phyloP scores from a whole-genome alignment of 495 filamentous ascomycete species.

The Podospora appendiculata region DNA sequence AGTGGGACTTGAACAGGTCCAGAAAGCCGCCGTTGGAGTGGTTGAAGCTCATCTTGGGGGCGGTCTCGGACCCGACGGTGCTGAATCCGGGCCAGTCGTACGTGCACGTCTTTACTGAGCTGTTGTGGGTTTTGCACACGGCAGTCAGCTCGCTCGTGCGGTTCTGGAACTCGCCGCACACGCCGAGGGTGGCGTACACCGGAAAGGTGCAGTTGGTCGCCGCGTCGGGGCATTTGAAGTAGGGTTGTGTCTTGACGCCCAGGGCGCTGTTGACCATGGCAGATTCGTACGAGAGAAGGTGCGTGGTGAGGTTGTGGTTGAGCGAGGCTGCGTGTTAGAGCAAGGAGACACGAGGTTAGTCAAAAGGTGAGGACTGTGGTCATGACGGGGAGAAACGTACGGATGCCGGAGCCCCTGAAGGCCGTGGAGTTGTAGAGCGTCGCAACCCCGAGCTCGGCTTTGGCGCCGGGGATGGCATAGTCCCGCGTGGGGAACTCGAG shows the following conservation, averaged over 20 bases:
- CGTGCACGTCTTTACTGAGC: background rate
- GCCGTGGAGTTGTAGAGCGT: background rate
- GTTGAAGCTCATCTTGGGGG: no score
- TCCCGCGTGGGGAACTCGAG: constrained; percentile 1
- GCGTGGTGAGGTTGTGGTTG: background rate
- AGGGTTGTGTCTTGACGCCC: background rate
- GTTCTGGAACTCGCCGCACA: constrained; percentile 3
- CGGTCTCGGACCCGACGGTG: no score
- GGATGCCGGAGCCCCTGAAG: background rate
- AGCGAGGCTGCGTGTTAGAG: no score
- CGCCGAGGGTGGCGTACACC: constrained; percentile 5
- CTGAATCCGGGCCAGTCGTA: background rate
- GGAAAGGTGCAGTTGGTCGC: constrained; percentile 7
- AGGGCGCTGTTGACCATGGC: constrained; percentile 1
- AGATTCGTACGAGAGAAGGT: background rate
- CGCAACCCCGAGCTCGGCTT: constrained; percentile 4
- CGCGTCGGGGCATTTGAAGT: constrained; percentile 6
- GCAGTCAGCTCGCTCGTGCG: background rate
- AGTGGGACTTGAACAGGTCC: no score
- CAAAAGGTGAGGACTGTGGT: no score
- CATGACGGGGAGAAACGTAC: no score
- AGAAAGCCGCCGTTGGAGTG: no score
- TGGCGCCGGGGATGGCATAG: background rate
- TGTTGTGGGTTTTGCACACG: background rate
- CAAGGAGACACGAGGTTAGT: no score